A percentile compares a stretch with the other conserved stretches of the same genome.
Conservation (phyloP, 495 filamentous ascomycete genomes). For the Trichoderma gamsii region DNA sequence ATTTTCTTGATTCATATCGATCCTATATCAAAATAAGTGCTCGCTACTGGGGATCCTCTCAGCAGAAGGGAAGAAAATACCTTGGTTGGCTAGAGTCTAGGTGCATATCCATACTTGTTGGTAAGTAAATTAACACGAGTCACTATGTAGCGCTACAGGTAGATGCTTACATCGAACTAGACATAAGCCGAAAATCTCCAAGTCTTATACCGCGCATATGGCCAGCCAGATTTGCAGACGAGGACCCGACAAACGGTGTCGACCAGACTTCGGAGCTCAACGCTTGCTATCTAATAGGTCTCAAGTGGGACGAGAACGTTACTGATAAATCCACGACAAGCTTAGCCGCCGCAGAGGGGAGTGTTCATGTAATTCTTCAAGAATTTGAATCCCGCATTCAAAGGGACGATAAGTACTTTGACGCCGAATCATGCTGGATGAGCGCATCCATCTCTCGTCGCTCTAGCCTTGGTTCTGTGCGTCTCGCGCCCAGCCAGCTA, state of each 20-base stretch:
- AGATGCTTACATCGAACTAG: constrained; percentile 26
- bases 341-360: constrained; percentile 30
- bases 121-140: constrained; percentile 24
- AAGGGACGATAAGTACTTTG: constrained; percentile 42
- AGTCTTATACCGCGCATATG: constrained; percentile 47
- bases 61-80: constrained; percentile 38
- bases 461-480: constrained; percentile 32
- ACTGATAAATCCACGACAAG: constrained; percentile 20
- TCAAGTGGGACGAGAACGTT: constrained; percentile 31
- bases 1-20: constrained; percentile 41
- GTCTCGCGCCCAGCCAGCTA: constrained; percentile 45
- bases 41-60: constrained; percentile 50
- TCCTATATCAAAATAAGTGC: constrained; percentile 48
- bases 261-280: constrained; percentile 36
- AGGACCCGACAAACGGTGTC: constrained; percentile 12
- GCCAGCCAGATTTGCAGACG: constrained; percentile 47
- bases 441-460: constrained; percentile 35
- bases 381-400: constrained; percentile 44
- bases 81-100: constrained; percentile 52
- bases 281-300: constrained; percentile 52
- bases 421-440: constrained; percentile 43
- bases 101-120: constrained; percentile 43
- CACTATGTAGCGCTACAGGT: neutral
- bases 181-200: constrained; percentile 41
- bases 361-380: constrained; percentile 34